phyloP scores from a whole-genome alignment of 2,329 filamentous ascomycete genomes.

The Penicillium psychrosexuale region DNA sequence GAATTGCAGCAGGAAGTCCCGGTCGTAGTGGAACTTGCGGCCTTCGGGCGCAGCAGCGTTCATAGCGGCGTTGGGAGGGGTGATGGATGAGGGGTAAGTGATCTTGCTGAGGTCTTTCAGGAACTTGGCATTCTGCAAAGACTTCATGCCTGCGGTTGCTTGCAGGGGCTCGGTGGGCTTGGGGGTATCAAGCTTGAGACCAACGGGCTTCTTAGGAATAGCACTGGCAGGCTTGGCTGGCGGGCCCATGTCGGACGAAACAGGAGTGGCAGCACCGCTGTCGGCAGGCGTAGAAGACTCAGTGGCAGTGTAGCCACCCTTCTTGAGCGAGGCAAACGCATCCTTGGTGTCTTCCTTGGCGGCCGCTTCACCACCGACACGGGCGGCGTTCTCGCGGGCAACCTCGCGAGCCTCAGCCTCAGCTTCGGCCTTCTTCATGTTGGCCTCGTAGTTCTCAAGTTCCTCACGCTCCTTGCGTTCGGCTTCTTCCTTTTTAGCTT shows the following conservation, averaged over 20 bases:
- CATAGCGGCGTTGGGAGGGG: conserved; percentile 85
- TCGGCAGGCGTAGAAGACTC: conserved; percentile 42
- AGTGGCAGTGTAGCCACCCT: conserved; percentile 37
- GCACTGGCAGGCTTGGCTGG: conserved; percentile 54
- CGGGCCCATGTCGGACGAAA: conserved; percentile 45
- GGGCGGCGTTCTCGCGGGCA: conserved; percentile 37
- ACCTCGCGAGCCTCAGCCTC: conserved; percentile 49
- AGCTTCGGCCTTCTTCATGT: conserved; percentile 49
- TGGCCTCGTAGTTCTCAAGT: conserved; percentile 43
- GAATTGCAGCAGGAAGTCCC: conserved; percentile 93
- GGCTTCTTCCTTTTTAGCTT: conserved; percentile 64
- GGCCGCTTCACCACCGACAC: conserved; percentile 29
- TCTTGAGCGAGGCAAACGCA: conserved; percentile 46
- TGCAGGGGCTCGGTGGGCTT: conserved; percentile 87
- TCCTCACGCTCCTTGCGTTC: conserved; percentile 48
- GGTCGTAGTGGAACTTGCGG: conserved; percentile 91
- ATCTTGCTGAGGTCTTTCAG: conserved; percentile 74
- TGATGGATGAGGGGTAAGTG: conserved; percentile 78
- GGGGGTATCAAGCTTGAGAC: conserved; percentile 82
- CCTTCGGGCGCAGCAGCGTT: conserved; percentile 70
- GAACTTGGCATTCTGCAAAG: conserved; percentile 87
- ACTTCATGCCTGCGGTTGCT: conserved; percentile 89
- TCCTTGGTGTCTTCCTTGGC: conserved; percentile 27
- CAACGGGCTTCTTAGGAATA: conserved; percentile 74
- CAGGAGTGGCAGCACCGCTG: conserved; percentile 47